A percentile compares a stretch with the other conserved stretches of the same genome.
These are phyloP conservation scores for Davidsoniella virescens DNA, from an alignment of 2,329 filamentous ascomycete species.

Conservation along the genomic window DNA sequence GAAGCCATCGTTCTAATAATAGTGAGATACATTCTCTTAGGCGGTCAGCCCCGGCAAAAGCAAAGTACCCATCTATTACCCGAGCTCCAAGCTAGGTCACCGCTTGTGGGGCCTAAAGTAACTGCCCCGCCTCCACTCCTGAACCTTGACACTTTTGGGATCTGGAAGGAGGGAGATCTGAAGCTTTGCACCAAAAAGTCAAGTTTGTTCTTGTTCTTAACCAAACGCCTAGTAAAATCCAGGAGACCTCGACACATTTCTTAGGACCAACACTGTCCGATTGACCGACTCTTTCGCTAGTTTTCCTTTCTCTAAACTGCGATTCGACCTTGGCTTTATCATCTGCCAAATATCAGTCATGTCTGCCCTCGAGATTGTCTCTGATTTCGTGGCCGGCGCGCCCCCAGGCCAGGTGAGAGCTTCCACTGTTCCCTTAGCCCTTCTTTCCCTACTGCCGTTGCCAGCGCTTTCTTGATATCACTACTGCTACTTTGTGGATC, in stretches of 20 bases:
- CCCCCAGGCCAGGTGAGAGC: conserved; percentile 11
- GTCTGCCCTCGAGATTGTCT: conserved; percentile 11
- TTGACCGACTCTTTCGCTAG: not conserved
- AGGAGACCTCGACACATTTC: not conserved
- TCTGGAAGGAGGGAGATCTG: not conserved
- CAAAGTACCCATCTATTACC: no score
- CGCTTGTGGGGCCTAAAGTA: not conserved
- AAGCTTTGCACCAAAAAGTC: not conserved
- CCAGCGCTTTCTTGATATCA: no score
- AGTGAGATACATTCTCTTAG: no score
- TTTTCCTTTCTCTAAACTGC: not conserved
- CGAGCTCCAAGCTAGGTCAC: no score
- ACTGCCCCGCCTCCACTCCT: conserved; percentile 8
- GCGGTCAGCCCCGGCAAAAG: no score
- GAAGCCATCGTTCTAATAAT: no score
- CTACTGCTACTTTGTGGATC: not conserved
- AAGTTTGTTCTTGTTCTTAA: not conserved
- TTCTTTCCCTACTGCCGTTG: not conserved
- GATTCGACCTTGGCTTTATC: not conserved
- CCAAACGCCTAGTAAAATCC: not conserved
- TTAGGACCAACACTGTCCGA: not conserved
- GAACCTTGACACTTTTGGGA: not conserved
- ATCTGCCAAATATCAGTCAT: not conserved
- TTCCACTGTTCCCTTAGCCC: no score
- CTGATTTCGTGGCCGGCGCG: conserved; percentile 11